These are phyloP conservation scores for Tulasnella sp. DNA, from an alignment of 768 basidiomycete species.

Conservation along the genomic window DNA sequence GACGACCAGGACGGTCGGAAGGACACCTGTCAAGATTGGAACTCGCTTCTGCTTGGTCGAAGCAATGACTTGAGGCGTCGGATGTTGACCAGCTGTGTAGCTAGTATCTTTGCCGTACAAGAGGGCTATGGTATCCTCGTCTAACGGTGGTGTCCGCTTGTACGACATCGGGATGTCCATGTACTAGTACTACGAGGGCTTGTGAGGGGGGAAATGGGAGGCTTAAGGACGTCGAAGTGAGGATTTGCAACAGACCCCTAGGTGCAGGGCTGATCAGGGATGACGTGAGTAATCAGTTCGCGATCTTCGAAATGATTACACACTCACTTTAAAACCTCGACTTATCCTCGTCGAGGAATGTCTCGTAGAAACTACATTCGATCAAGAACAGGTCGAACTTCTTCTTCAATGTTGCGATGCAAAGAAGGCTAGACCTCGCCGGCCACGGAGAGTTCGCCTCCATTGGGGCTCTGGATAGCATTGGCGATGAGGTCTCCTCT, in stretches of 20 bases:
- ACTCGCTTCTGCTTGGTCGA: background rate
- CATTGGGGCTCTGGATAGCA: background rate
- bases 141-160: background rate
- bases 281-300: background rate
- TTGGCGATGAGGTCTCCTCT: background rate
- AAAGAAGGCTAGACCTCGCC: background rate
- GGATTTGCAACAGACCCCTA: background rate
- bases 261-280: background rate
- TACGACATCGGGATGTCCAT: background rate
- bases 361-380: background rate
- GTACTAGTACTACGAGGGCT: background rate
- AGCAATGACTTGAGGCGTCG: background rate
- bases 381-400: background rate
- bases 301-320: background rate
- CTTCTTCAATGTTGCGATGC: background rate
- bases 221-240: background rate
- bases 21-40: background rate
- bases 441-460: background rate
- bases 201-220: background rate
- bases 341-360: background rate
- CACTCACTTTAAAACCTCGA: background rate
- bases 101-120: background rate
- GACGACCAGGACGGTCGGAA: background rate
- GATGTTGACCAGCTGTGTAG: background rate
- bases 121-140: background rate